Evolutionary conservation across 148 eudicot genomes (phyloP).

Genomic region (Beta vulgaris): DNA sequence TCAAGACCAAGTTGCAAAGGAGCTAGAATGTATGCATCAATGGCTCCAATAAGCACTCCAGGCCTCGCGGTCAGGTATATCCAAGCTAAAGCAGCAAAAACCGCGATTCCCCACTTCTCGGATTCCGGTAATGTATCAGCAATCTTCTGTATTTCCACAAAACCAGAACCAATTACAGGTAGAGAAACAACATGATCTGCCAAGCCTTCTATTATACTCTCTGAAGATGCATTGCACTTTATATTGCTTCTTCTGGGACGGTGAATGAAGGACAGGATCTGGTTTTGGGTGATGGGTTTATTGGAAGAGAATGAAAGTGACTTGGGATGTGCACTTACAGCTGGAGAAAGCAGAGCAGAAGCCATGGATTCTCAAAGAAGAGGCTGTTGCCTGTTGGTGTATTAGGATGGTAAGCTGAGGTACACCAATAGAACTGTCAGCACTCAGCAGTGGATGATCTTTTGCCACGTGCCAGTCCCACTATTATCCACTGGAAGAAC

Average conservation of each 20-base stretch:
- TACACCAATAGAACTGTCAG: conserved; percentile 35
- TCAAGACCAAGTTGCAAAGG: conserved; percentile 74
- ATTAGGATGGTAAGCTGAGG: background rate
- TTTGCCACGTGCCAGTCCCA: conserved; percentile 45
- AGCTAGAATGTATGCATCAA: conserved; percentile 82
- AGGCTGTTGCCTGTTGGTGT: conserved; percentile 17
- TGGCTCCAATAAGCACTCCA: conserved; percentile 78
- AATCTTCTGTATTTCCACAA: conserved; percentile 43
- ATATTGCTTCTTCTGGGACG: conserved; percentile 31
- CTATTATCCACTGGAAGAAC: conserved; percentile 34
- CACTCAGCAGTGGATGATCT: conserved; percentile 54
- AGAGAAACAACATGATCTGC: conserved; percentile 33
- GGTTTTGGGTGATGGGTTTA: conserved; percentile 34
- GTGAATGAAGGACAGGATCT: conserved; percentile 28
- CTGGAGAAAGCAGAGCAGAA: conserved; percentile 51
- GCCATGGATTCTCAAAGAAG: conserved; percentile 45
- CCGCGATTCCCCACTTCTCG: conserved; percentile 64
- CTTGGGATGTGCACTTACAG: conserved; percentile 46
- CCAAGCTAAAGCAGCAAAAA: conserved; percentile 67
- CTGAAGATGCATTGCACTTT: conserved; percentile 53
- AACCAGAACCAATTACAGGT: conserved; percentile 45
- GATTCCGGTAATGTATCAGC: conserved; percentile 50
- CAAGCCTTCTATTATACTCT: conserved; percentile 37
- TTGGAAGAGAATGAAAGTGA: conserved; percentile 28
- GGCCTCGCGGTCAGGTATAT: conserved; percentile 89